Percentiles rank a stretch among this genome's conserved stretches.
Conservation (phyloP, 1,284 basidiomycete species). For the Butyriboletus regius region DNA sequence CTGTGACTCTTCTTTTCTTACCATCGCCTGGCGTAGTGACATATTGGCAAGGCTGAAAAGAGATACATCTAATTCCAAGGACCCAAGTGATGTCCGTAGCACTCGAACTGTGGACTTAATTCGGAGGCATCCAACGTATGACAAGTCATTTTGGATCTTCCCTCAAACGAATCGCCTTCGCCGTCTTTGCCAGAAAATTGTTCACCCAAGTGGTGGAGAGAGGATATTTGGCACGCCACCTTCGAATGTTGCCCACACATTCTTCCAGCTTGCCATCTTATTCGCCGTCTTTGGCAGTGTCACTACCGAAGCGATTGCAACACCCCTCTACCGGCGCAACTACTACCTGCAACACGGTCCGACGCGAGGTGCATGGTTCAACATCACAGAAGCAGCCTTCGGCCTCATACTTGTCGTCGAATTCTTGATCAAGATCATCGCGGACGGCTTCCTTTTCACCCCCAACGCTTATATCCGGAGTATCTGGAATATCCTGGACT, state of each 20-base stretch:
- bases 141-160: constrained; percentile 86
- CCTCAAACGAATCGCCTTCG: constrained; percentile 75
- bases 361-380: constrained; percentile 77
- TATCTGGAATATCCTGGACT: constrained; percentile 89
- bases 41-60: constrained; percentile 57
- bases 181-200: constrained; percentile 74
- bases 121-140: constrained; percentile 80
- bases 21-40: constrained; percentile 40
- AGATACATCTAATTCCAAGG: constrained; percentile 43
- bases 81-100: constrained; percentile 56
- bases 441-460: constrained; percentile 87
- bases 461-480: constrained; percentile 91
- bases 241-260: constrained; percentile 60
- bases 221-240: constrained; percentile 72
- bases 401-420: constrained; percentile 75
- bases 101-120: constrained; percentile 85
- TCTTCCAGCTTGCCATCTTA: constrained; percentile 73
- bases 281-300: constrained; percentile 78
- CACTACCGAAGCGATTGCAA: constrained; percentile 77
- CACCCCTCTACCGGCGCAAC: constrained; percentile 74
- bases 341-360: constrained; percentile 63
- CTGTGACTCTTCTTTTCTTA: neutral
- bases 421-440: constrained; percentile 84
- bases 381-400: constrained; percentile 72
- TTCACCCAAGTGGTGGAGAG: constrained; percentile 76